phyloP scores from a whole-genome alignment of 2,329 filamentous ascomycete species.

The Daldinia sp. region DNA sequence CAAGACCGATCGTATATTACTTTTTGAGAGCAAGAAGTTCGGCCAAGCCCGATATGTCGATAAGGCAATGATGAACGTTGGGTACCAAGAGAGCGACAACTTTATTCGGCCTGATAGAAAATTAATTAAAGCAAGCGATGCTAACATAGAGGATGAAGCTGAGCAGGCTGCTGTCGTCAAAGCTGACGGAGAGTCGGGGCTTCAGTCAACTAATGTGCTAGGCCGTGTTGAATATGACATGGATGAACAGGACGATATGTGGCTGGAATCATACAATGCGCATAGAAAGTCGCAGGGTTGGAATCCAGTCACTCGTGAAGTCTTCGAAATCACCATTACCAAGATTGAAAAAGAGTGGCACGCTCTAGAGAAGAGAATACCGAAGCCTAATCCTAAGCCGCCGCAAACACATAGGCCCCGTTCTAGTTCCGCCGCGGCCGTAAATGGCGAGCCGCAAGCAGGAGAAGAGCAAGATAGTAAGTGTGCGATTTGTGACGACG shows the following conservation, averaged over 20 bases:
- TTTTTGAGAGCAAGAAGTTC: slow-evolving; percentile 84
- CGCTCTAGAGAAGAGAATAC: slow-evolving; percentile 92
- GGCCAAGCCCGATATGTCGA: slow-evolving; percentile 93
- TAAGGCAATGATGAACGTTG: slow-evolving; percentile 93
- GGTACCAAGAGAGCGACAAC: slow-evolving; percentile 93
- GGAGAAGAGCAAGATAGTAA: slow-evolving; percentile 97
- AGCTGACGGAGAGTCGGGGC: slow-evolving; percentile 64
- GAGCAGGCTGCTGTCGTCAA: slow-evolving; percentile 57
- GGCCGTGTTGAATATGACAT: slow-evolving; percentile 98
- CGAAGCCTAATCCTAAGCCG: slow-evolving; percentile 95
- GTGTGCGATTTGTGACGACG: slow-evolving; percentile 97
- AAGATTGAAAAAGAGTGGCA: slow-evolving; percentile 99
- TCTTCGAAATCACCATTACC: slow-evolving; percentile 97
- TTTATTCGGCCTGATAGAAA: slow-evolving; percentile 80
- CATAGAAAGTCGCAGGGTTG: slow-evolving; percentile 77
- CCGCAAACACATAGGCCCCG: slow-evolving; percentile 92
- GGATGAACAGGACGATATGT: slow-evolving; percentile 98
- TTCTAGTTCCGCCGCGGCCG: slow-evolving; percentile 92
- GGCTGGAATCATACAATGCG: slow-evolving; percentile 85
- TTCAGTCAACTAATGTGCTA: slow-evolving; percentile 59
- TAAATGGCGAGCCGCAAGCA: slow-evolving; percentile 87
- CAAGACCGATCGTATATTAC: slow-evolving; percentile 78
- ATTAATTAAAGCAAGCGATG: slow-evolving; percentile 70
- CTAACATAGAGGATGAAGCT: slow-evolving; percentile 65
- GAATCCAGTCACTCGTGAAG: slow-evolving; percentile 86